Evolutionary conservation across 2,329 filamentous ascomycete genomes (phyloP).

Genomic region (Apiospora kogelbergensis): DNA sequence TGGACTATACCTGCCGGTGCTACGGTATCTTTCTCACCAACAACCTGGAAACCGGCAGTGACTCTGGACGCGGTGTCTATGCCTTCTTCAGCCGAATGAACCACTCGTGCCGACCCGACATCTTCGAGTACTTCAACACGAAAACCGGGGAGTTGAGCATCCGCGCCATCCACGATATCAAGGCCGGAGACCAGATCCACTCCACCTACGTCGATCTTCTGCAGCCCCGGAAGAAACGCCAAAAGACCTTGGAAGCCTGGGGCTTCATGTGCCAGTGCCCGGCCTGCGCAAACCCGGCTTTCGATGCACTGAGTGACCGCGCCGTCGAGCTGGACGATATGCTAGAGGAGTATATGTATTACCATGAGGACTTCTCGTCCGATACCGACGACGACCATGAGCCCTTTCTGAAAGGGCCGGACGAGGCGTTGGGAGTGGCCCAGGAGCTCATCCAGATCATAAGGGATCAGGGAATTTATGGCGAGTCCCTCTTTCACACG

Average conservation of each 20-base stretch:
- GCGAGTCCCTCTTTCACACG: not conserved
- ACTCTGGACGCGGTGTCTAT: slow-evolving; percentile 21
- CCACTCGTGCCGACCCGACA: slow-evolving; percentile 26
- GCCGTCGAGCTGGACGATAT: slow-evolving; percentile 18
- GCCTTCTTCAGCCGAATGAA: slow-evolving; percentile 22
- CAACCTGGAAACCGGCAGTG: slow-evolving; percentile 16
- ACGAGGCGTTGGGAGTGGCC: slow-evolving; percentile 4
- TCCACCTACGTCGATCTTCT: slow-evolving; percentile 19
- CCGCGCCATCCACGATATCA: slow-evolving; percentile 23
- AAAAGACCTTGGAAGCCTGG: slow-evolving; percentile 17
- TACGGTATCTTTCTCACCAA: slow-evolving; percentile 17
- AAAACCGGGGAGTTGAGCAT: slow-evolving; percentile 20
- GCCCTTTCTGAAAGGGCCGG: slow-evolving; percentile 9
- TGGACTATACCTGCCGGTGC: slow-evolving; percentile 12
- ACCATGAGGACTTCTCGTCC: not conserved
- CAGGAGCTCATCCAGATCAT: slow-evolving; percentile 19
- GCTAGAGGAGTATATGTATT: slow-evolving; percentile 12
- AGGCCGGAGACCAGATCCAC: slow-evolving; percentile 23
- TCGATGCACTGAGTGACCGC: slow-evolving; percentile 14
- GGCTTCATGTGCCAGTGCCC: slow-evolving; percentile 18
- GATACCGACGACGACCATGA: slow-evolving; percentile 9
- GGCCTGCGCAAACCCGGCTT: slow-evolving; percentile 17
- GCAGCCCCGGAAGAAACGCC: slow-evolving; percentile 16
- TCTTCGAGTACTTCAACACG: slow-evolving; percentile 22
- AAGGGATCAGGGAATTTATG: slow-evolving; percentile 12